These are phyloP conservation scores for Serendipita sp. DNA, from an alignment of 768 basidiomycete genomes.

Conservation along the genomic window DNA sequence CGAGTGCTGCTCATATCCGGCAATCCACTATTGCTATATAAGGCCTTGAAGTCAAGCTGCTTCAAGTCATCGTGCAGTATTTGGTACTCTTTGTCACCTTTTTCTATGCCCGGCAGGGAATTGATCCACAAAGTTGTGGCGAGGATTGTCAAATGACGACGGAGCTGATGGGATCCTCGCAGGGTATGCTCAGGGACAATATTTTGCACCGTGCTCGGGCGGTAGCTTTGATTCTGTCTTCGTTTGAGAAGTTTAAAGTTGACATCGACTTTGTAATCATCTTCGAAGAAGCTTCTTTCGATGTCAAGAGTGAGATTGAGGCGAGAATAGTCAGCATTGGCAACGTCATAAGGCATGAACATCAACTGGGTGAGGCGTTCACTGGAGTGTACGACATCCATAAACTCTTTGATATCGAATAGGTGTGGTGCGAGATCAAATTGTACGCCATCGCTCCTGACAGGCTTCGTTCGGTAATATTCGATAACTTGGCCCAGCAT, in stretches of 20 bases:
- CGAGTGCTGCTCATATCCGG: background rate
- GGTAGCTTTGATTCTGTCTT: background rate
- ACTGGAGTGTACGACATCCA: background rate
- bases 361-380: background rate
- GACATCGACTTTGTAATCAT: background rate
- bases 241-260: no score
- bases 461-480: background rate
- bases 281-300: background rate
- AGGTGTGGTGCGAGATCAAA: background rate
- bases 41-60: background rate
- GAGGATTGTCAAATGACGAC: background rate
- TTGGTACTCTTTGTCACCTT: background rate
- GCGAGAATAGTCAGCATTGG: background rate
- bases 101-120: background rate
- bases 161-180: background rate
- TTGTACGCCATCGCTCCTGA: background rate
- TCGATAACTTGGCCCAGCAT: background rate
- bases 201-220: background rate
- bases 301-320: background rate
- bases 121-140: background rate
- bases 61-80: background rate
- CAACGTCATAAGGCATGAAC: background rate
- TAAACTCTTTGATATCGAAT: background rate
- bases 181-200: background rate
- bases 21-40: background rate